phyloP scores from a whole-genome alignment of 2,329 filamentous ascomycete species.

The Kalmusia sp. region DNA sequence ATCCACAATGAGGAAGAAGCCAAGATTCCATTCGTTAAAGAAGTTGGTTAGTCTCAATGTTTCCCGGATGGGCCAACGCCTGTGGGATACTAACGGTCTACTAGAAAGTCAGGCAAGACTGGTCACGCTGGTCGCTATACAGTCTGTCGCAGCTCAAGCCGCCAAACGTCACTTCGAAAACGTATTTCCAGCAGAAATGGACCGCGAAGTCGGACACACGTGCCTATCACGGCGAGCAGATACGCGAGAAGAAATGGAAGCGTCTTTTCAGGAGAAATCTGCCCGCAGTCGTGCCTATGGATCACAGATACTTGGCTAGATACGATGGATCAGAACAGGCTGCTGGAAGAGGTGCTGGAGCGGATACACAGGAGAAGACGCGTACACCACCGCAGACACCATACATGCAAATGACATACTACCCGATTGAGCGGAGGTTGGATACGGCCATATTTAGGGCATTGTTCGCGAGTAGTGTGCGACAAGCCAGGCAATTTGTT shows the following conservation, averaged over 20 bases:
- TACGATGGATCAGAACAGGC: slow-evolving; percentile 85
- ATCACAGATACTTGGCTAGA: slow-evolving; percentile 77
- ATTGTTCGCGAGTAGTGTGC: slow-evolving; percentile 89
- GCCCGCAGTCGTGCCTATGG: slow-evolving; percentile 84
- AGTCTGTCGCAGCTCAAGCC: slow-evolving; percentile 70
- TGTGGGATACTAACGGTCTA: slow-evolving; percentile 14
- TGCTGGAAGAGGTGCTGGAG: slow-evolving; percentile 80
- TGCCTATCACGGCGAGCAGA: slow-evolving; percentile 92
- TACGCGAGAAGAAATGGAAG: slow-evolving; percentile 91
- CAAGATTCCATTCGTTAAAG: slow-evolving; percentile 71
- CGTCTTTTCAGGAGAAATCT: slow-evolving; percentile 88
- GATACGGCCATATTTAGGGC: slow-evolving; percentile 95
- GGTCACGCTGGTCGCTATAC: slow-evolving; percentile 97
- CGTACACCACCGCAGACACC: slow-evolving; percentile 65
- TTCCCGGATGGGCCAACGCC: neutral
- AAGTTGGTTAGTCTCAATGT: slow-evolving; percentile 63
- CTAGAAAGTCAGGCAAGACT: slow-evolving; percentile 92
- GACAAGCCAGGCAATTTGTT: slow-evolving; percentile 93
- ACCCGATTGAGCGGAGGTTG: slow-evolving; percentile 85
- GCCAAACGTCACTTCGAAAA: slow-evolving; percentile 54
- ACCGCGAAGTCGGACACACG: slow-evolving; percentile 81
- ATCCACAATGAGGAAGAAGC: slow-evolving; percentile 53
- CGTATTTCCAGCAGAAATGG: slow-evolving; percentile 99
- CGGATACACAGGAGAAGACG: slow-evolving; percentile 28
- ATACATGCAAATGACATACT: slow-evolving; percentile 96